phyloP scores from a whole-genome alignment of 106 monocot species.

The Triglochin maritima region DNA sequence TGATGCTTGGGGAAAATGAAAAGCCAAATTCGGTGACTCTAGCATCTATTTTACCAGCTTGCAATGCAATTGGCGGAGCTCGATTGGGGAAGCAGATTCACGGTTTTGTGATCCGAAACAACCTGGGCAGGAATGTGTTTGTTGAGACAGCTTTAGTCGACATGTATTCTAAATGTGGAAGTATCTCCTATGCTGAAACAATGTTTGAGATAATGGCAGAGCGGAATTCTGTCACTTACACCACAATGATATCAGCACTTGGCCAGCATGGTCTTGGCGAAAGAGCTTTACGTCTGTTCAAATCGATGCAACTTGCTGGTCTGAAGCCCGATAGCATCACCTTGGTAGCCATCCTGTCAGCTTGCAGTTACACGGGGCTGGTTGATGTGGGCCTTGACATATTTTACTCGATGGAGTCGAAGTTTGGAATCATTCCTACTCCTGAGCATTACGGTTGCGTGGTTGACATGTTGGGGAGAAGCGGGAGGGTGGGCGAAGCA shows the following conservation, averaged over 20 bases:
- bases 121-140: slow-evolving; percentile 48
- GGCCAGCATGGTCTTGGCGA: slow-evolving; percentile 72
- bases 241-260: slow-evolving; percentile 70
- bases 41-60: slow-evolving; percentile 63
- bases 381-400: slow-evolving; percentile 70
- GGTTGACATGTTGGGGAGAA: slow-evolving; percentile 78
- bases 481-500: slow-evolving; percentile 82
- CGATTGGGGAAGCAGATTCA: slow-evolving; percentile 61
- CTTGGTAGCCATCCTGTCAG: slow-evolving; percentile 66
- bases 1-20: slow-evolving; percentile 36
- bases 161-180: slow-evolving; percentile 85
- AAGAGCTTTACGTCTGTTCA: slow-evolving; percentile 60
- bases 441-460: slow-evolving; percentile 78
- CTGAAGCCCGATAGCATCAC: slow-evolving; percentile 60
- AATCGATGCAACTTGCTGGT: slow-evolving; percentile 40
- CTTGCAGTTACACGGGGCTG: slow-evolving; percentile 74
- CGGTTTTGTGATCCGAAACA: slow-evolving; percentile 46
- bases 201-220: slow-evolving; percentile 46
- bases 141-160: slow-evolving; percentile 82
- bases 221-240: slow-evolving; percentile 66
- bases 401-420: slow-evolving; percentile 46
- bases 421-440: slow-evolving; percentile 38
- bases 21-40: slow-evolving; percentile 61
- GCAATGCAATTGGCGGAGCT: slow-evolving; percentile 42
- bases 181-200: slow-evolving; percentile 43